These are phyloP conservation scores for Eucalyptus virginea DNA, from an alignment of 345 rosid species.

Conservation along the genomic window DNA sequence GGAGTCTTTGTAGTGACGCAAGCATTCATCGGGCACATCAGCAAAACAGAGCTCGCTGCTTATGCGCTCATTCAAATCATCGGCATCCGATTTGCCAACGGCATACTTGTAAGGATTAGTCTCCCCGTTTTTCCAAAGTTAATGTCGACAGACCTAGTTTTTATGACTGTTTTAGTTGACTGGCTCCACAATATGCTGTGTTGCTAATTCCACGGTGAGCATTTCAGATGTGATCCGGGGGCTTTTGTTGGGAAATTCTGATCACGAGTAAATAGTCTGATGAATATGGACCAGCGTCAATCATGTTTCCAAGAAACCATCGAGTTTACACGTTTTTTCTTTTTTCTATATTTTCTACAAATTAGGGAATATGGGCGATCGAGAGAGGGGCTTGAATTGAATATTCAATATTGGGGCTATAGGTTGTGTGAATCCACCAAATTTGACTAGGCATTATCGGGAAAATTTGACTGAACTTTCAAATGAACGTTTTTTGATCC, in stretches of 20 bases:
- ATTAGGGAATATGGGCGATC: not conserved
- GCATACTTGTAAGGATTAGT: constrained; percentile 17
- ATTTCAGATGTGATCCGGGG: not conserved
- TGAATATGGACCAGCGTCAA: not conserved
- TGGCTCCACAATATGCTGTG: not conserved
- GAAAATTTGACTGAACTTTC: not conserved
- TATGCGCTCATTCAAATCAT: constrained; percentile 52
- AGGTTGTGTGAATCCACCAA: not conserved
- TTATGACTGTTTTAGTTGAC: not conserved
- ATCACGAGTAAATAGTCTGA: not conserved
- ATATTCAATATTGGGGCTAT: not conserved
- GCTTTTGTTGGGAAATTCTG: not conserved
- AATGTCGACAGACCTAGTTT: not conserved
- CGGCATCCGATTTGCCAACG: constrained; percentile 39
- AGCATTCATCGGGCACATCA: constrained; percentile 44
- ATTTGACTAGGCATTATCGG: not conserved
- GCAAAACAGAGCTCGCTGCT: constrained; percentile 29
- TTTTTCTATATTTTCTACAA: not conserved
- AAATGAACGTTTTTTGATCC: too few species aligned
- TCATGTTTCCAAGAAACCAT: not conserved
- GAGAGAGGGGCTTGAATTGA: not conserved
- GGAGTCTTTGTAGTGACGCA: constrained; percentile 47
- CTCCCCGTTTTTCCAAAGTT: not conserved
- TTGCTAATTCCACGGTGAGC: not conserved
- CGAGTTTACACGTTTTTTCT: not conserved